Evolutionary conservation across 495 filamentous ascomycete genomes (phyloP).

Genomic region (Peziza echinospora): DNA sequence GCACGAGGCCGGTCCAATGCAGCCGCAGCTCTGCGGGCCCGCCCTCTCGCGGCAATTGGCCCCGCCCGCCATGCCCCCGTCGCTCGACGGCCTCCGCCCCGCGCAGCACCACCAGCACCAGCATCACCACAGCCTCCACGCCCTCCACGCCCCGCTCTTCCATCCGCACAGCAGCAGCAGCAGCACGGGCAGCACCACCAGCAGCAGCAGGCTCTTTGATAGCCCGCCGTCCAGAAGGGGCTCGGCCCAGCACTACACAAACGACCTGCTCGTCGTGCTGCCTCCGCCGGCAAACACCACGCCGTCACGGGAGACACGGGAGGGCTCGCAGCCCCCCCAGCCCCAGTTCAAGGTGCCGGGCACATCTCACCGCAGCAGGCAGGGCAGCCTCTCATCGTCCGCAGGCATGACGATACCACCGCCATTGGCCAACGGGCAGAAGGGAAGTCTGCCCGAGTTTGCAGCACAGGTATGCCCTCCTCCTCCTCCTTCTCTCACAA

Average conservation of each 20-base stretch:
- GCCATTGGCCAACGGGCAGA: slow-evolving; percentile 44
- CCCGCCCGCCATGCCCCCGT: slow-evolving; percentile 11
- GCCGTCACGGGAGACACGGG: slow-evolving; percentile 5
- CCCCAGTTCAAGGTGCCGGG: too few species aligned
- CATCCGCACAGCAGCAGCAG: neutral
- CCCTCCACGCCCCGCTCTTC: slow-evolving; percentile 9
- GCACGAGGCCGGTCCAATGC: slow-evolving; percentile 8
- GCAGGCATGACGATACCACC: slow-evolving; percentile 31
- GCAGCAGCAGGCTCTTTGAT: neutral
- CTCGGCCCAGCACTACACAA: neutral
- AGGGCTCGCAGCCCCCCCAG: too few species aligned
- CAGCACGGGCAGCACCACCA: neutral
- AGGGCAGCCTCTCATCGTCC: slow-evolving; percentile 6
- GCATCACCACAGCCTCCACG: slow-evolving; percentile 9
- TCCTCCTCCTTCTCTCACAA: too few species aligned
- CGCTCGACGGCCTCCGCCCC: slow-evolving; percentile 11
- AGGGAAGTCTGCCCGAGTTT: slow-evolving; percentile 58
- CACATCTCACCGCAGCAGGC: slow-evolving; percentile 7
- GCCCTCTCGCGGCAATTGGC: slow-evolving; percentile 15
- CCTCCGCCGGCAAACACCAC: slow-evolving; percentile 8
- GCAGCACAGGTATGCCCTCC: slow-evolving; percentile 46
- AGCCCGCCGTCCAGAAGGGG: neutral
- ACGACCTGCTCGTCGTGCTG: slow-evolving; percentile 2
- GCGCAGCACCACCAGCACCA: neutral
- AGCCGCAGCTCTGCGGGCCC: slow-evolving; percentile 4